Evolutionary conservation across 139 green algal species (phyloP).

Genomic region (Chlamydomonas asymmetrica): DNA sequence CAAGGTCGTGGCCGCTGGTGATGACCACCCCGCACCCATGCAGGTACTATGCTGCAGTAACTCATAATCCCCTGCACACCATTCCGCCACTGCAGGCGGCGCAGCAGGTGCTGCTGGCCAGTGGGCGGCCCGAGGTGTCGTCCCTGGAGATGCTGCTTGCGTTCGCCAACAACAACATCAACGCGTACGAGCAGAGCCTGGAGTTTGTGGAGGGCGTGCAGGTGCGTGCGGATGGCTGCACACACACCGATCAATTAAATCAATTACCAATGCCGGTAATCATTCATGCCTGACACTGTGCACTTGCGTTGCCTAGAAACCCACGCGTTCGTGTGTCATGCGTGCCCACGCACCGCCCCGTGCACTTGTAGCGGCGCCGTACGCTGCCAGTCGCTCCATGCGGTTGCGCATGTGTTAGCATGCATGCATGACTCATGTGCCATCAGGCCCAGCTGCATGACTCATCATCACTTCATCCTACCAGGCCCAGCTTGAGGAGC

Average conservation of each 20-base stretch:
- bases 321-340: background rate
- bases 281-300: too few species aligned
- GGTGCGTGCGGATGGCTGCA: slow-evolving; percentile 21
- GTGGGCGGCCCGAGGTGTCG: background rate
- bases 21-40: too few species aligned
- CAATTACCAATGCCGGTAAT: too few species aligned
- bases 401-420: background rate
- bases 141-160: slow-evolving; percentile 69
- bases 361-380: background rate
- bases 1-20: too few species aligned
- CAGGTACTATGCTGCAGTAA: too few species aligned
- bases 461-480: slow-evolving; percentile 12
- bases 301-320: background rate
- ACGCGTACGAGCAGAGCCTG: slow-evolving; percentile 78
- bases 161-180: slow-evolving; percentile 80
- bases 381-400: background rate
- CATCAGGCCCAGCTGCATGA: background rate
- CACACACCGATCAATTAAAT: background rate
- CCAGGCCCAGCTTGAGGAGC: slow-evolving; percentile 47
- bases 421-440: slow-evolving; percentile 22
- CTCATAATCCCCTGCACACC: background rate
- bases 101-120: slow-evolving; percentile 26
- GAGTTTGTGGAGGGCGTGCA: slow-evolving; percentile 76
- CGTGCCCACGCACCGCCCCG: background rate
- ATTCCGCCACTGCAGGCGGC: slow-evolving; percentile 33